These are phyloP conservation scores for button mushroom (Agaricus bisporus) DNA, from an alignment of 768 basidiomycete genomes.

Conservation along the genomic window DNA sequence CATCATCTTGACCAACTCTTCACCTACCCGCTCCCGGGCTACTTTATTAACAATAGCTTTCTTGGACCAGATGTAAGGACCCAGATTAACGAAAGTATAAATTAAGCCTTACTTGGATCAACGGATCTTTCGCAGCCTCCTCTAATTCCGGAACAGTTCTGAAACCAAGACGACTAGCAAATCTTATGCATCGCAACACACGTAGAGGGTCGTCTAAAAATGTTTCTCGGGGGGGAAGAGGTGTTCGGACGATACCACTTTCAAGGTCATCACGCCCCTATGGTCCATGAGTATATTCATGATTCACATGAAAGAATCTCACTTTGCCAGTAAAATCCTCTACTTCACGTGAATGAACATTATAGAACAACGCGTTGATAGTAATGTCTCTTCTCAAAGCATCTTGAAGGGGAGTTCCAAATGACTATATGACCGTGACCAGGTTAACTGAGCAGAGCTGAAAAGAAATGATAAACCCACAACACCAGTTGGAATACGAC, in stretches of 20 bases:
- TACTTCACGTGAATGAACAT: slow-evolving; percentile 77
- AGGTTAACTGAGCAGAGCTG: neutral
- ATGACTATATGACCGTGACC: slow-evolving; percentile 43
- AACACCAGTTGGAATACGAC: slow-evolving; percentile 84
- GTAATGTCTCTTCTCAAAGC: slow-evolving; percentile 88
- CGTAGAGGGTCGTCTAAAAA: slow-evolving; percentile 93
- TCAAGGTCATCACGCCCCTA: slow-evolving; percentile 84
- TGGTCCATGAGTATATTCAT: slow-evolving; percentile 10
- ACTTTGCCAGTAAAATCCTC: slow-evolving; percentile 88
- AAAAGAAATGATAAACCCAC: slow-evolving; percentile 38
- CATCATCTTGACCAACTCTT: slow-evolving; percentile 93
- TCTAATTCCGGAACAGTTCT: slow-evolving; percentile 62
- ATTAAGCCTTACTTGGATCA: slow-evolving; percentile 51
- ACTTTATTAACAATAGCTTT: slow-evolving; percentile 71
- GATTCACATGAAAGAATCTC: slow-evolving; percentile 3
- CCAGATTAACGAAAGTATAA: slow-evolving; percentile 13
- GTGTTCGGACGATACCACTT: slow-evolving; percentile 78
- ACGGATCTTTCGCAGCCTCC: slow-evolving; percentile 51
- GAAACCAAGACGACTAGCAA: slow-evolving; percentile 89
- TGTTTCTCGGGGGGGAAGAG: slow-evolving; percentile 79
- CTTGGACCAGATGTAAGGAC: slow-evolving; percentile 29
- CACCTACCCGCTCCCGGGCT: slow-evolving; percentile 85
- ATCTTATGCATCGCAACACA: slow-evolving; percentile 85
- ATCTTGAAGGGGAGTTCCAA: slow-evolving; percentile 90
- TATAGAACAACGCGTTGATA: slow-evolving; percentile 95